Percentiles rank a stretch among this genome's conserved stretches.
phyloP scores from a whole-genome alignment of 805 yeast genomes.

The Metschnikowia shivogae region DNA sequence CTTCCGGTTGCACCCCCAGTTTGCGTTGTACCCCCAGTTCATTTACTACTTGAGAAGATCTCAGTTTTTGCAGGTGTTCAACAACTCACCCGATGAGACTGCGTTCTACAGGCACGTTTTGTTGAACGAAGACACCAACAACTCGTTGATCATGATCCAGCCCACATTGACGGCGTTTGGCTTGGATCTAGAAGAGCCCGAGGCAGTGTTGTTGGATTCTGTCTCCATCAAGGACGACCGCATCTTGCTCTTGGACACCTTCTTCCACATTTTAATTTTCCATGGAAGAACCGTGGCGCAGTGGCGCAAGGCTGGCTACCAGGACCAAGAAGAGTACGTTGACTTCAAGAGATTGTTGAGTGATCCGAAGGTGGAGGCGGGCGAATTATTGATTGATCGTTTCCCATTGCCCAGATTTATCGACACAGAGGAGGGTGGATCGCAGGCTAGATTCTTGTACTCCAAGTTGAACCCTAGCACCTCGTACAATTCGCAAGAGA shows the following conservation, averaged over 20 bases:
- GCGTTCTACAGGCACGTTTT: constrained; percentile 93
- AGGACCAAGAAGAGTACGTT: constrained; percentile 84
- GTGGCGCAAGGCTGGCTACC: constrained; percentile 95
- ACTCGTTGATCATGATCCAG: constrained; percentile 94
- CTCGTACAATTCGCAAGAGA: constrained; percentile 62
- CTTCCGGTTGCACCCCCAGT: constrained; percentile 78
- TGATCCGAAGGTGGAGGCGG: constrained; percentile 89
- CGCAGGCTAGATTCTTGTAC: constrained; percentile 94
- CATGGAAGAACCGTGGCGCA: constrained; percentile 93
- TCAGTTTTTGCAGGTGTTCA: constrained; percentile 92
- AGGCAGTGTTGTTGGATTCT: constrained; percentile 89
- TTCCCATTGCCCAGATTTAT: constrained; percentile 97
- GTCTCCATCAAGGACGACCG: constrained; percentile 86
- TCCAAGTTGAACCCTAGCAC: constrained; percentile 94
- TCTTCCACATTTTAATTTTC: constrained; percentile 92
- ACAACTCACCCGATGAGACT: constrained; percentile 98
- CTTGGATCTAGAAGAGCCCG: constrained; percentile 68
- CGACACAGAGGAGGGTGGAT: constrained; percentile 97
- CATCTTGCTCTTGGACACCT: constrained; percentile 86
- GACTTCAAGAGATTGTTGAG: constrained; percentile 83
- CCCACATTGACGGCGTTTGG: constrained; percentile 89
- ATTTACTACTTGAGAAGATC: constrained; percentile 94
- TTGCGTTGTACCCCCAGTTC: constrained; percentile 90
- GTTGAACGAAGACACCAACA: constrained; percentile 85
- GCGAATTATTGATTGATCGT: constrained; percentile 83